Conservation (phyloP, 148 eudicot genomes). For the Heliamphora exappendiculata region DNA sequence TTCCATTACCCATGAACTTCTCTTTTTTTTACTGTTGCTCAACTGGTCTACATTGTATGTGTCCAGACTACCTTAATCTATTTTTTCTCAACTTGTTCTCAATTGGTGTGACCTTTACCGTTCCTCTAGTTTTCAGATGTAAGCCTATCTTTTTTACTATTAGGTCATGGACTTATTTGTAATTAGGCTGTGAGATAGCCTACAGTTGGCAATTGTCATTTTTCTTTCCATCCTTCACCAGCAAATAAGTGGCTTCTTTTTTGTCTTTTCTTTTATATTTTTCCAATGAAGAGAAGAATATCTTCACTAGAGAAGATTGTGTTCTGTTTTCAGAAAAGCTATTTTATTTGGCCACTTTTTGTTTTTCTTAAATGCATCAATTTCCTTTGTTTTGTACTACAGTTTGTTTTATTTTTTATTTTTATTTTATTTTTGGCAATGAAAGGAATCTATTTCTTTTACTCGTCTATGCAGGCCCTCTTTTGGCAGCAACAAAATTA, state of each 20-base stretch:
- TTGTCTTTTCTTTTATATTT: no score
- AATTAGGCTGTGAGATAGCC: background rate
- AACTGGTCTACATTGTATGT: no score
- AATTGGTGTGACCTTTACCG: no score
- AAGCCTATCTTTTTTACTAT: no score
- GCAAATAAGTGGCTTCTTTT: background rate
- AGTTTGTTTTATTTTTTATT: background rate
- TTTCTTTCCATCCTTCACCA: background rate
- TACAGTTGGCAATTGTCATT: background rate
- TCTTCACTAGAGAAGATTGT: background rate
- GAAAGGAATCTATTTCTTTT: slow-evolving; percentile 10
- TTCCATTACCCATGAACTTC: no score
- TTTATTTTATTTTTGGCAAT: background rate
- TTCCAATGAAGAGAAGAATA: no score
- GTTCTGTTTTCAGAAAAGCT: background rate
- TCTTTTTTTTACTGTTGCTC: no score
- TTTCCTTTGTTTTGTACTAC: background rate
- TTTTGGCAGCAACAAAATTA: slow-evolving; percentile 99
- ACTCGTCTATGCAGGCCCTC: slow-evolving; percentile 55
- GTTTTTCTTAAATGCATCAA: background rate
- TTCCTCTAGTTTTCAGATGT: no score
- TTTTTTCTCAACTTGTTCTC: no score
- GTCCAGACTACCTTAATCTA: no score
- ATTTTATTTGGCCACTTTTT: background rate
- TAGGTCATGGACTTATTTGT: background rate